These are phyloP conservation scores for Aspergillus floridensis DNA, from an alignment of 2,329 filamentous ascomycete genomes.

Conservation along the genomic window DNA sequence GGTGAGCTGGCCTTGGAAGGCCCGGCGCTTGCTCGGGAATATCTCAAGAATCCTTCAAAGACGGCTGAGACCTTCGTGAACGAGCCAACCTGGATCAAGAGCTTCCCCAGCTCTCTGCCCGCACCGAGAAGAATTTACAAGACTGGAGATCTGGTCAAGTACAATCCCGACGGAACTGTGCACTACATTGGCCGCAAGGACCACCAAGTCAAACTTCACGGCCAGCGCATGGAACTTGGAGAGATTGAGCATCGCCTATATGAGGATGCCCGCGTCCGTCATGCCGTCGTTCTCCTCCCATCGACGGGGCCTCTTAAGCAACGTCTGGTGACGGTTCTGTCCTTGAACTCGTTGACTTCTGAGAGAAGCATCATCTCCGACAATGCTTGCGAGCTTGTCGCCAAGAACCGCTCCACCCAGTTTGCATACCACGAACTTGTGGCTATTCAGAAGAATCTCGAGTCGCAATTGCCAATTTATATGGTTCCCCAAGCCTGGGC, in stretches of 20 bases:
- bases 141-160: conserved; percentile 27
- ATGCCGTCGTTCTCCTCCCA: conserved; percentile 45
- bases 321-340: conserved; percentile 47
- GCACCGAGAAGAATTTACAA: conserved; percentile 24
- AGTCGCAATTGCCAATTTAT: conserved; percentile 45
- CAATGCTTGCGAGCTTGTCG: conserved; percentile 34
- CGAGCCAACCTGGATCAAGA: conserved; percentile 25
- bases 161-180: conserved; percentile 22
- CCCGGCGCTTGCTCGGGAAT: conserved; percentile 39
- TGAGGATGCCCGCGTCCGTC: conserved; percentile 33
- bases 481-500: conserved; percentile 45
- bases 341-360: conserved; percentile 28
- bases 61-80: conserved; percentile 31
- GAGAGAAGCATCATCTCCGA: conserved; percentile 28
- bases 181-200: conserved; percentile 55
- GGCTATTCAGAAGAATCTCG: conserved; percentile 38
- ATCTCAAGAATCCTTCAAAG: conserved; percentile 36
- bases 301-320: conserved; percentile 43
- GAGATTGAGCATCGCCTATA: conserved; percentile 45
- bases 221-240: conserved; percentile 62
- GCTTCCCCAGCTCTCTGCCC: conserved; percentile 8
- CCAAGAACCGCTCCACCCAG: conserved; percentile 21
- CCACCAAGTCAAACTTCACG: conserved; percentile 64
- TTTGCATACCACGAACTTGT: conserved; percentile 30
- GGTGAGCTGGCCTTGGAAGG: conserved; percentile 40